Base-by-base conservation (phyloP, 768 basidiomycete species). In the Mrakia frigida region DNA sequence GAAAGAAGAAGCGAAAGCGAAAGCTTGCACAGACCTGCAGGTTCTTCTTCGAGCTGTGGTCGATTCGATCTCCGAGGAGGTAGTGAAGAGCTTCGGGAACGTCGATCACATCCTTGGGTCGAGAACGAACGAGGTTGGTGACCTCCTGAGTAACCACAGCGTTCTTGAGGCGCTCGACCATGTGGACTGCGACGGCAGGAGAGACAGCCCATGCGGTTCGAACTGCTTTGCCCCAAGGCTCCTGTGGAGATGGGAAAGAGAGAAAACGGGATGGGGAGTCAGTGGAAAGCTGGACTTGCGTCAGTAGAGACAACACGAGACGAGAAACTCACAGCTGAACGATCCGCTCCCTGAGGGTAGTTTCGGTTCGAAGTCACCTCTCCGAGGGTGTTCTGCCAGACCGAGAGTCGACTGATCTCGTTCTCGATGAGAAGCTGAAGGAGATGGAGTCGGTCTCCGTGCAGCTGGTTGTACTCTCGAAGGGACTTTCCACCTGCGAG, bases 341-440 rank as follows among this genome's bases (percentile, higher is more conserved):
- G 25, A 86, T 81, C 82, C 84, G 85, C 11, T 86, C 87, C 53
- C 87, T 80, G 61, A 90, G 85, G 81, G 93, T 90, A 0, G 82
- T 80, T 25, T 91, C 70, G 13, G 74, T 31, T 50, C 80, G 75
- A 9, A 68, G 46, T 16, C 21, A 86, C 80, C 78, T 97, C 95
- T 77, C 90, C 91, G 41, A 87, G 86, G 0, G 93, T 92, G 83
- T 98, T 98, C 61, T 86, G 86, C 97, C 97, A 98, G 11, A 98
- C 94, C 6, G 85, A 87, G 60, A 98, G 84, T 23, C 94, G 87
- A 80, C 87, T 89, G 60, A 98, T 89, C 82, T 99, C 97, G 81
- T 93, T 94, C 83, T 96, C 93, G 10, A 94, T 89, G 18, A 98
- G 87, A 11, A 96, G 84, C 31, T 90, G 87, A n/a, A 98, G 85